phyloP scores from a whole-genome alignment of 768 basidiomycete genomes.

The Trametes punicea region DNA sequence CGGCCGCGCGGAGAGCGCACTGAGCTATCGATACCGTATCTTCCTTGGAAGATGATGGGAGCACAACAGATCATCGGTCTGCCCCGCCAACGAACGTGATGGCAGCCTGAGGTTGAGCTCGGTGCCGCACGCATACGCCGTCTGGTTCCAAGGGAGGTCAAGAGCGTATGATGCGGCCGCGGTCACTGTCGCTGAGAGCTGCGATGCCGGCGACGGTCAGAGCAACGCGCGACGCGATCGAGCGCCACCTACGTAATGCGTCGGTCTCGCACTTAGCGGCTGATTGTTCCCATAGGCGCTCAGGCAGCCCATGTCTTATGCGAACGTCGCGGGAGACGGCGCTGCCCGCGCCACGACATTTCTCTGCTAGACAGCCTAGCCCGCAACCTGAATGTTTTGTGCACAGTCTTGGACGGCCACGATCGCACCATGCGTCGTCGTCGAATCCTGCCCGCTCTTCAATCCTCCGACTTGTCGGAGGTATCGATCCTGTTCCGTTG shows the following conservation, averaged over 20 bases:
- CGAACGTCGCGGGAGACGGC: conserved; percentile 2
- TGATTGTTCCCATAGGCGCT: conserved; percentile 1
- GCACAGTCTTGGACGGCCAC: conserved; percentile 3
- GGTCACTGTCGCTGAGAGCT: not conserved
- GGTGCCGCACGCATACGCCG: too few species aligned
- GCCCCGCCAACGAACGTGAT: too few species aligned
- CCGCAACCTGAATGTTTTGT: not conserved
- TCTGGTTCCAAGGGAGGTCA: too few species aligned
- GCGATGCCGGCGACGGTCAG: not conserved
- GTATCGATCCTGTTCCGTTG: not conserved
- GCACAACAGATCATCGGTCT: not conserved
- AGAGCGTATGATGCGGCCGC: too few species aligned
- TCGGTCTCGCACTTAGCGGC: not conserved
- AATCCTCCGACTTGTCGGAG: not conserved
- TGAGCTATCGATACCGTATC: not conserved
- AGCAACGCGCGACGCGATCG: not conserved
- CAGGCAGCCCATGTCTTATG: not conserved
- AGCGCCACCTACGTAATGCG: conserved; percentile 6
- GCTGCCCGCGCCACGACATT: not conserved
- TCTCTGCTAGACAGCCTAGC: not conserved
- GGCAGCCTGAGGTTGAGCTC: too few species aligned
- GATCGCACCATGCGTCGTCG: not conserved
- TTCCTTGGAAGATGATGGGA: not conserved
- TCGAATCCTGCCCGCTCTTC: not conserved
- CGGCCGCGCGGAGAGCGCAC: not conserved